phyloP scores from a whole-genome alignment of 345 rosid genomes.

The Punica granatum region DNA sequence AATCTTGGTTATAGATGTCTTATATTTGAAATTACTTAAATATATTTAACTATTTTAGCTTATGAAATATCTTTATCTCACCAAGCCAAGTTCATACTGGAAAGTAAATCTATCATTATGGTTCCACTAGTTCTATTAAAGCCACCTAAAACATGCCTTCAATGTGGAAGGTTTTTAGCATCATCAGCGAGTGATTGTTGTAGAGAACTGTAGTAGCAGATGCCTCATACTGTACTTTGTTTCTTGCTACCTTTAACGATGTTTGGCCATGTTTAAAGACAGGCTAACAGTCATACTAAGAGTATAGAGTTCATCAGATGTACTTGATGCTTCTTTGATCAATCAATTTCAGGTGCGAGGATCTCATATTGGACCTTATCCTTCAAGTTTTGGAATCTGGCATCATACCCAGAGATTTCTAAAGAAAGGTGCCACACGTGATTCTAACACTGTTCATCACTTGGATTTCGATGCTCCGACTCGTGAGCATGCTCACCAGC shows the following conservation, averaged over 20 bases:
- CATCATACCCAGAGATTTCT: slow-evolving; percentile 82
- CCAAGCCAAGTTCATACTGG: neutral
- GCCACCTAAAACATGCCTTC: neutral
- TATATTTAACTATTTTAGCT: neutral
- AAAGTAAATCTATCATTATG: neutral
- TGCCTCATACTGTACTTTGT: neutral
- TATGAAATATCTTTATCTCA: neutral
- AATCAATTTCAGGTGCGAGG: slow-evolving; percentile 63
- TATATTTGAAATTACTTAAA: neutral
- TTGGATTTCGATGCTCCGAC: slow-evolving; percentile 99
- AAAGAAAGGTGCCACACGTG: slow-evolving; percentile 43
- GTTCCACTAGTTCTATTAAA: neutral
- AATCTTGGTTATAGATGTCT: neutral
- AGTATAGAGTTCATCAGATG: neutral
- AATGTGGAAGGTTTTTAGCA: neutral
- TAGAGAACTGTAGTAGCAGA: neutral
- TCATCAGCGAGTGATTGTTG: neutral
- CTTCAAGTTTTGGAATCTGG: slow-evolving; percentile 94
- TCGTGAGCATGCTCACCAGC: slow-evolving; percentile 75
- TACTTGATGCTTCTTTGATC: neutral
- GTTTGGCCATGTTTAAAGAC: neutral
- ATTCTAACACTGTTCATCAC: slow-evolving; percentile 61
- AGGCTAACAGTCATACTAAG: neutral
- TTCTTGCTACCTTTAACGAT: neutral
- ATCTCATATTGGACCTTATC: slow-evolving; percentile 93